Evolutionary conservation across 2,329 filamentous ascomycete genomes (phyloP), one percentile per base, ranked within the genome.

Genomic region (Phialophora expanda): DNA sequence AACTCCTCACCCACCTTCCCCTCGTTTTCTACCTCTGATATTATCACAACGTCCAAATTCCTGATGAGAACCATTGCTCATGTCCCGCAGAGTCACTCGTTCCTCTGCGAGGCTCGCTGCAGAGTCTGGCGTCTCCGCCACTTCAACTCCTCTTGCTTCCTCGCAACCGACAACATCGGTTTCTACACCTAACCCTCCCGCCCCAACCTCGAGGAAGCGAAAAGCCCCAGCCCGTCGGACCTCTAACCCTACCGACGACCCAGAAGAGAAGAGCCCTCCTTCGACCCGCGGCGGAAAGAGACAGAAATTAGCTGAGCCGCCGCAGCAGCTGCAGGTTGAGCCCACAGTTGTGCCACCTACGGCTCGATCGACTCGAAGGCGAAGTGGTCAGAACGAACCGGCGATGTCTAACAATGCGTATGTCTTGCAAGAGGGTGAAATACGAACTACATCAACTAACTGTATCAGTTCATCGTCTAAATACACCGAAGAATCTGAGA

Each of bases 71-170:
- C 76, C 76, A 70, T 78, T 83, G 89, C 91, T 94, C 89, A 97
- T 97, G 93, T 92, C 91, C 87, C 84, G 89, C 87, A 97, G 93
- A 91, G 89, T 95, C 76, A 97, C 94, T 85, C 92, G 94, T 84
- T 95, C 93, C 76, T 90, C 93, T 80, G 90, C 93, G 83, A 93
- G 93, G 85, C 89, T 92, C 87, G 91, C 91, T 83, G 90, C 91
- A 81, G 85, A 84, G 76, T 76, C 77, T 70, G 77, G 81, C 73
- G 74, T 79, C 73, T 74, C 80, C 67, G 75, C 76, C 70, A 73
- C 76, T 69, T 75, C 75, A 67, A 78, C 76, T 2, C 14, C 53
- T 69, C 73, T 56, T 58, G 63, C 63, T 65, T 44, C 62, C 22
- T 46, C 44, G n/a, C 64, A 65, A 28, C 22, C 62, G 17, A 38